Evolutionary conservation across 176 grass and related monocot species (phyloP).

Genomic region (Raddia distichophylla): DNA sequence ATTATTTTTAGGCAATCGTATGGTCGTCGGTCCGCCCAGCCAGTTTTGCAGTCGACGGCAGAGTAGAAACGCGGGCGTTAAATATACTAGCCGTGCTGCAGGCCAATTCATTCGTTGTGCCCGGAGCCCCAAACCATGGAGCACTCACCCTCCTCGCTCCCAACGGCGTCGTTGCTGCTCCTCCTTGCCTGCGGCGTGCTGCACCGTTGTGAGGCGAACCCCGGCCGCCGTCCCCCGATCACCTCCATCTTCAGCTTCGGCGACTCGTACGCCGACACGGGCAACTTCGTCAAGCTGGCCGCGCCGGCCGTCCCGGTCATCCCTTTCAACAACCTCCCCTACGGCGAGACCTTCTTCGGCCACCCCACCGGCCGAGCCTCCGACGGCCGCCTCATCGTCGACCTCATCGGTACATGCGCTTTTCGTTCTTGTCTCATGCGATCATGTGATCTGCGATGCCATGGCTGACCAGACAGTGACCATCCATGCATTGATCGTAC

Average conservation of each 20-base stretch:
- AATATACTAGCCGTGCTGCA: too few species aligned
- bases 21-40: too few species aligned
- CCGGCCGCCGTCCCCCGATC: constrained; percentile 18
- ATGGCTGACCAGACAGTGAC: too few species aligned
- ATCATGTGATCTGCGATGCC: too few species aligned
- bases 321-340: constrained; percentile 34
- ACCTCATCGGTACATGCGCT: constrained; percentile 39
- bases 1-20: too few species aligned
- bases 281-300: constrained; percentile 55
- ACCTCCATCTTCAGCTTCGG: constrained; percentile 61
- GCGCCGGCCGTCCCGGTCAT: constrained; percentile 18
- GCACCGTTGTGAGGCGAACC: constrained; percentile 1
- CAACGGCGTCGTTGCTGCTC: background rate
- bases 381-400: constrained; percentile 41
- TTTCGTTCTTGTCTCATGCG: too few species aligned
- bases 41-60: too few species aligned
- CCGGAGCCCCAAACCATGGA: background rate
- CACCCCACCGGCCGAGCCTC: constrained; percentile 36
- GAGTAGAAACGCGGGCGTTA: too few species aligned
- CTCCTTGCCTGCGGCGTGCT: constrained; percentile 6
- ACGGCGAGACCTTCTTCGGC: constrained; percentile 45
- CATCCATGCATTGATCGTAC: too few species aligned
- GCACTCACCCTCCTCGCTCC: background rate
- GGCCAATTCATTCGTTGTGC: background rate
- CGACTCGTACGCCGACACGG: constrained; percentile 68